Conservation (phyloP, 2,329 filamentous ascomycete genomes). For the Fonsecaea erecta region DNA sequence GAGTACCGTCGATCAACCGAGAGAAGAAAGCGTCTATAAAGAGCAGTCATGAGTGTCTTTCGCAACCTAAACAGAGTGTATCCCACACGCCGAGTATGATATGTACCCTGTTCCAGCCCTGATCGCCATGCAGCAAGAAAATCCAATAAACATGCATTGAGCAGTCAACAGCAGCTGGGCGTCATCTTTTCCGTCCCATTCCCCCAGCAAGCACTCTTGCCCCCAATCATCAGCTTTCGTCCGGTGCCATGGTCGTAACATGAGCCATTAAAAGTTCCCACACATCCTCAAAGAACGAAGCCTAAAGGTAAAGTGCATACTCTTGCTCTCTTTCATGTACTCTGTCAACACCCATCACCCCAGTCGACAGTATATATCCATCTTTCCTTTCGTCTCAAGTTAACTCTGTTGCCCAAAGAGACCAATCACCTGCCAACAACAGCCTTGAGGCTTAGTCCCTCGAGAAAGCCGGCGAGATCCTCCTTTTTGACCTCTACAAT, state of each 20-base stretch:
- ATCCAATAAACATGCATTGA: not conserved
- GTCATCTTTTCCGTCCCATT: not conserved
- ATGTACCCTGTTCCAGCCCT: not conserved
- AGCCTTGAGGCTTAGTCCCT: slow-evolving; percentile 87
- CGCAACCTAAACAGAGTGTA: slow-evolving; percentile 7
- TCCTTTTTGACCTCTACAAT: slow-evolving; percentile 98
- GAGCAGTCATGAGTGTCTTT: not conserved
- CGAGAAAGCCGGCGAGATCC: slow-evolving; percentile 86
- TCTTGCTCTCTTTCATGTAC: not conserved
- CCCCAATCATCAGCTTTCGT: not conserved
- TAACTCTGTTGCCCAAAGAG: not conserved
- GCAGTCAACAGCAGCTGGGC: not conserved
- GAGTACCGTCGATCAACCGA: not conserved
- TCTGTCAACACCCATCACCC: not conserved
- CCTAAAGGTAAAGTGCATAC: not conserved
- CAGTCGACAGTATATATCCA: not conserved
- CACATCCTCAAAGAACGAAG: not conserved
- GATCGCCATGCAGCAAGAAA: not conserved
- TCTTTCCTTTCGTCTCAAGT: not conserved
- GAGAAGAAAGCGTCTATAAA: not conserved
- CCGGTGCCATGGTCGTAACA: not conserved
- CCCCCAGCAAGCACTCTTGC: not conserved
- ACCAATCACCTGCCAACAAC: slow-evolving; percentile 62
- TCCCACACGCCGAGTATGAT: not conserved
- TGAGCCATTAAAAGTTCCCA: not conserved